Conservation (phyloP, 148 eudicot species). For the Amaranthus palmeri region DNA sequence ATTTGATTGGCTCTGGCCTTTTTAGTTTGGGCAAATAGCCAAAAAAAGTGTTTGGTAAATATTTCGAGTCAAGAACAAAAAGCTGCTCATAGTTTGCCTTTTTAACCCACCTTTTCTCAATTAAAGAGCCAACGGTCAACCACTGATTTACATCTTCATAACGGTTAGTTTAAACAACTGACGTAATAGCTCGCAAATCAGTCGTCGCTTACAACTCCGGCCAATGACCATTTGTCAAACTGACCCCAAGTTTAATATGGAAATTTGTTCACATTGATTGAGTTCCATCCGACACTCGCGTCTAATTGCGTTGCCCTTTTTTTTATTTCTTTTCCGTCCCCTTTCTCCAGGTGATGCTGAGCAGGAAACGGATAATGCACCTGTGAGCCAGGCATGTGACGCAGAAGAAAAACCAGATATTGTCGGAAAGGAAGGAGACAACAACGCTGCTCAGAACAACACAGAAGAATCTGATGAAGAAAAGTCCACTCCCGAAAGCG, state of each 20-base stretch:
- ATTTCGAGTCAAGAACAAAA: no score
- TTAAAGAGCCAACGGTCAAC: no score
- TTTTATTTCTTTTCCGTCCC: neutral
- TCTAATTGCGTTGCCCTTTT: neutral
- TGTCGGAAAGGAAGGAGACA: slow-evolving; percentile 28
- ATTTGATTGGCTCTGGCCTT: no score
- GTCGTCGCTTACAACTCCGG: no score
- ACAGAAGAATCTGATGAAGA: slow-evolving; percentile 34
- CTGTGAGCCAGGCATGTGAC: slow-evolving; percentile 27
- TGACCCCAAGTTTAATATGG: neutral
- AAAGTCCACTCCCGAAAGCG: slow-evolving; percentile 24
- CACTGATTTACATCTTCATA: no score
- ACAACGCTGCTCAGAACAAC: slow-evolving; percentile 35
- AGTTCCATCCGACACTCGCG: neutral
- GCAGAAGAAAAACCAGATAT: slow-evolving; percentile 28
- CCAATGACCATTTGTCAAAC: no score
- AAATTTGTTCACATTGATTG: neutral
- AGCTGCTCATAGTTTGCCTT: no score
- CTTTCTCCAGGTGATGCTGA: slow-evolving; percentile 33
- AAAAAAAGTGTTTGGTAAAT: no score
- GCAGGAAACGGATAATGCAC: slow-evolving; percentile 29
- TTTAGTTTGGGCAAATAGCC: no score
- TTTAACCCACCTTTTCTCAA: no score
- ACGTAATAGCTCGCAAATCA: no score
- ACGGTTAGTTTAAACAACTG: no score